Evolutionary conservation across 2,329 filamentous ascomycete genomes (phyloP), one percentile per base, ranked within the genome.

Genomic region (Colletotrichum sp.): DNA sequence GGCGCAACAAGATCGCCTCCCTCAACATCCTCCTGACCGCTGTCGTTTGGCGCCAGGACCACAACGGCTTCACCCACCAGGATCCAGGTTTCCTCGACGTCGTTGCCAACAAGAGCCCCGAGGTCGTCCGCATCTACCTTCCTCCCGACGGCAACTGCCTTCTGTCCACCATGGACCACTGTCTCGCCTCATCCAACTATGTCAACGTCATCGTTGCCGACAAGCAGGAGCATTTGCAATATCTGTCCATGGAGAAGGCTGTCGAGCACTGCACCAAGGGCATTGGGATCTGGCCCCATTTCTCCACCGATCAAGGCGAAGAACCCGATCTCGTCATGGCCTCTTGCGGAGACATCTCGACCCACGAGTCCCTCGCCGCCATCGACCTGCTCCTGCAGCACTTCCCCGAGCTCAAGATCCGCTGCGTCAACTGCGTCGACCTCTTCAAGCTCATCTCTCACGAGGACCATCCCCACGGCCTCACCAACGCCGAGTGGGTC

Each of bases 11-110:
- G 83, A 87, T 96, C 13, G 90, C 94, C 10, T 95, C 94, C 1
- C 90, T 96, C 79, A 96, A 96, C 86, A 95, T 96, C 79, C 89
- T 96, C 16, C 89, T 96, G 70, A 96, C 94, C 2, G 92, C 93
- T 3, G 94, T 95, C 9, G 94, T 96, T 74, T 96, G 94, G 94
- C 88, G 94, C 80, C 94, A 96, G 86, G 94, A 96, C 79, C 94
- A 96, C 87, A 96, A 96, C 80, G 94, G 94, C 44, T 96, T 96
- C 86, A 95, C 93, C 0, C 94, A 96, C 82, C 94, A 96, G 82
- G 94, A 95, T 78, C 94, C 94, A 0, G 94, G 94, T 52, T 96
- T 96, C 89, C 89, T 96, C 15, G 94, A 95, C 78, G 93, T 96
- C 0, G 90, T 96, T 4, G 92, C 92, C 79, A 96, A 96, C 87